Evolutionary conservation across 2,329 filamentous ascomycete genomes (phyloP), one percentile per base, ranked within the genome.

Genomic region (Aspergillus ustus): DNA sequence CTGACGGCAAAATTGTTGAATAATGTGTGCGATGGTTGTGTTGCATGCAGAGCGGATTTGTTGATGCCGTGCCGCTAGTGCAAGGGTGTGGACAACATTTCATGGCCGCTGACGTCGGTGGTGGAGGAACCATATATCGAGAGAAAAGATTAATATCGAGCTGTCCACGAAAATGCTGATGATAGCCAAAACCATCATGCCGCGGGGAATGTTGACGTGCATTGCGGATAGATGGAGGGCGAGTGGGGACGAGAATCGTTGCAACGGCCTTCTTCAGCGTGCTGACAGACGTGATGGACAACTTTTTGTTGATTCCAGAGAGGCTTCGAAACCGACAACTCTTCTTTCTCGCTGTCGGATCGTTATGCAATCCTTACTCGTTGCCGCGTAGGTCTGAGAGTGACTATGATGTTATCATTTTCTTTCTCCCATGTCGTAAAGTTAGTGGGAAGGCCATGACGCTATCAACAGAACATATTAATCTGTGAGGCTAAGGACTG

Each of bases 81-180:
- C 48, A 20, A 22, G 34, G 63, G 64, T 61, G 64, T 64, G 59
- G 64, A 64, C 56, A 49, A 29, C 34, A 61, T 67, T 61, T 64
- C 65, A 64, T 64, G 60, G 62, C 62, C 67, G 67, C 70, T 73
- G 72, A 73, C 72, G 71, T 72, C 67, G 69, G 60, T 68, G 63
- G 59, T 53, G 50, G 59, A 20, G 48, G 48, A 40, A 15, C 13
- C 34, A 13, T 5, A 15, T 40, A 40, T 40, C 34, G 34, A 13
- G 34, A 40, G 9, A 15, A 9, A 40, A 40, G 34, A 40, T 40
- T 40, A 40, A 40, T 40, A 11, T 40, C 34, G 34, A 40, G 34
- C 5, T 15, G 34, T 25, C 25, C 6, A 40, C 34, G 34, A 40
- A 13, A 13, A 40, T 11, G 34, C 34, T 40, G 34, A 13, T 40